Evolutionary conservation across 179 eudicot species (phyloP).

Genomic region (Kewa caespitosa): DNA sequence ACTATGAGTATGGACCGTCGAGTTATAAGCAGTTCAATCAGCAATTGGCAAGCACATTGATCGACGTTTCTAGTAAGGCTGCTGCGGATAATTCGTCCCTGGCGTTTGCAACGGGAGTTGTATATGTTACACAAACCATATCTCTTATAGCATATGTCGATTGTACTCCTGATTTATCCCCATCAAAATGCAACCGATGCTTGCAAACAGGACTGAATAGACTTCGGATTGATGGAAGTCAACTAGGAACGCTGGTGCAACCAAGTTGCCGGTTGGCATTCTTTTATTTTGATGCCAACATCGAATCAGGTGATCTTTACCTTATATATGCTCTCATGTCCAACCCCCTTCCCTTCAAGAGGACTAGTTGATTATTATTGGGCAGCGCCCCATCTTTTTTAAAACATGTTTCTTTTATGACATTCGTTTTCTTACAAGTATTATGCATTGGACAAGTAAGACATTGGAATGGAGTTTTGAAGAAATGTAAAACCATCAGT

Average conservation of each 20-base stretch:
- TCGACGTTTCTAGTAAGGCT: conserved; percentile 5
- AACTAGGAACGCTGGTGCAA: conserved; percentile 10
- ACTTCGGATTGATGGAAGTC: conserved; percentile 22
- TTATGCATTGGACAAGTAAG: no score
- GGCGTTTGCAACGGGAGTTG: conserved; percentile 4
- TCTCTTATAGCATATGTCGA: conserved; percentile 7
- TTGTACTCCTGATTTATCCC: conserved; percentile 22
- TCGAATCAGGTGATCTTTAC: not conserved
- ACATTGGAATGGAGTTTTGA: not conserved
- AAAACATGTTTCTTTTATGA: not conserved
- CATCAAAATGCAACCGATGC: conserved; percentile 11
- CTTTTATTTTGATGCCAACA: not conserved
- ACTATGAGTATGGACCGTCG: conserved; percentile 8
- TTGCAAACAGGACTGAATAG: conserved; percentile 11
- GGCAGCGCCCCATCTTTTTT: not conserved
- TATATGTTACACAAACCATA: not conserved
- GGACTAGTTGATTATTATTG: not conserved
- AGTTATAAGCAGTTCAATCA: conserved; percentile 15
- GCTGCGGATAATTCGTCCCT: conserved; percentile 14
- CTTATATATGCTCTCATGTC: not conserved
- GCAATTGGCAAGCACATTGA: conserved; percentile 14
- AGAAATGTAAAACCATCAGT: not conserved
- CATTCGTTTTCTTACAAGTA: not conserved
- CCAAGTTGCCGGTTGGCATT: conserved; percentile 22
- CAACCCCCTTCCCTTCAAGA: not conserved